Conservation (phyloP, 768 basidiomycete genomes). For the Lactarius hengduanensis region DNA sequence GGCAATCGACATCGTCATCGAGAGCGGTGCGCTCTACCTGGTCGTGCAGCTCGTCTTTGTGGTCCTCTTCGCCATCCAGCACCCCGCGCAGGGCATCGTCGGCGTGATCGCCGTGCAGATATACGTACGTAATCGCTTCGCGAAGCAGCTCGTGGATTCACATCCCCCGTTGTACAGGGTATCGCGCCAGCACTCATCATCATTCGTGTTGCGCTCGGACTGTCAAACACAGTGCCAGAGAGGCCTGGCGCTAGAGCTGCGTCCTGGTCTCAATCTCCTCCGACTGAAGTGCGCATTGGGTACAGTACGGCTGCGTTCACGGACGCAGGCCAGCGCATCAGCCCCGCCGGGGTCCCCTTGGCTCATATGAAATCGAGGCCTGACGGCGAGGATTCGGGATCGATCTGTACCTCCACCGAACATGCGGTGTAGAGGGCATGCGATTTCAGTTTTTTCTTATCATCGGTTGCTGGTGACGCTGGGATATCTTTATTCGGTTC, state of each 20-base stretch:
- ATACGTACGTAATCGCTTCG: constrained; percentile 36
- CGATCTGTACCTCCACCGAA: not conserved
- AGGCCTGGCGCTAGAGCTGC: not conserved
- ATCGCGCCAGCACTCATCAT: constrained; percentile 20
- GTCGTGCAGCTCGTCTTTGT: constrained; percentile 43
- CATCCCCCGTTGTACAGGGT: constrained; percentile 5
- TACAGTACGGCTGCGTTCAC: not conserved
- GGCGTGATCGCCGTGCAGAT: constrained; percentile 42
- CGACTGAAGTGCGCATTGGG: constrained; percentile 4
- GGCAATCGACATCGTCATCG: constrained; percentile 40
- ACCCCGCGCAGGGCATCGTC: constrained; percentile 39
- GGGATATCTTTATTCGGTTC: not conserved
- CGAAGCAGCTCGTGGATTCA: no score
- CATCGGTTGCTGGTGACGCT: not conserved
- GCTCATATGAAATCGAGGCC: not conserved
- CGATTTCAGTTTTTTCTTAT: not conserved
- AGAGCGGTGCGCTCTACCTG: constrained; percentile 44
- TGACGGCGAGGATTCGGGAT: not conserved
- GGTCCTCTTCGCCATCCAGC: constrained; percentile 37
- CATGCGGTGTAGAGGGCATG: not conserved
- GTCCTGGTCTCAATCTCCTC: not conserved
- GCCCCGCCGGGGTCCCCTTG: not conserved
- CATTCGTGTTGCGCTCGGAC: constrained; percentile 19
- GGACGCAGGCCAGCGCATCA: not conserved
- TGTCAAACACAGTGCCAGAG: not conserved